Conservation (phyloP, 129 eudicot species). For the Heracleum sosnowskyi region DNA sequence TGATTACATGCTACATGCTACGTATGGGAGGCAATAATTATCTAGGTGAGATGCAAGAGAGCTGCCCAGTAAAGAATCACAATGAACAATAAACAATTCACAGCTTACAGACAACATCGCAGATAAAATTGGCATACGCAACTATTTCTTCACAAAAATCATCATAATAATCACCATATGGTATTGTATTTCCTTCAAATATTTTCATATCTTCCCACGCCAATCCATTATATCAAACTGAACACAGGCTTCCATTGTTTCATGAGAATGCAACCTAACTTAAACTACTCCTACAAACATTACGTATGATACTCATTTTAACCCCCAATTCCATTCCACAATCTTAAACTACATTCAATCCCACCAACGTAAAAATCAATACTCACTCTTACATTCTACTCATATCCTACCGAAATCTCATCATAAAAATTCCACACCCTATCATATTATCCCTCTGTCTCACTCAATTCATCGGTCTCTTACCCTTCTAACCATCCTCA, state of each 20-base stretch:
- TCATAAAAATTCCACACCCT: not conserved
- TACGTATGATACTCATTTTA: not conserved
- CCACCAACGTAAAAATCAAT: not conserved
- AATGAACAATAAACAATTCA: not conserved
- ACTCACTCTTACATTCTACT: not conserved
- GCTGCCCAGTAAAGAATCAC: not conserved
- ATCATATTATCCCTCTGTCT: not conserved
- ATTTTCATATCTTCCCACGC: not conserved
- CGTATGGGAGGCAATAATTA: not conserved
- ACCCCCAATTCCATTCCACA: not conserved
- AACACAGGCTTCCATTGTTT: not conserved
- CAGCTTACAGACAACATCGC: not conserved
- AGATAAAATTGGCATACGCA: not conserved
- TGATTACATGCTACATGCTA: not conserved
- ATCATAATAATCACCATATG: not conserved
- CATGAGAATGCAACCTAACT: not conserved
- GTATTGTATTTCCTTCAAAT: no score
- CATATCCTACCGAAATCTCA: not conserved
- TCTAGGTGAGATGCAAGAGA: not conserved
- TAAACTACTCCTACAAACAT: not conserved
- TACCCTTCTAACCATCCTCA: not conserved
- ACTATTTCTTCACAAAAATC: not conserved
- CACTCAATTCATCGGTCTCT: not conserved
- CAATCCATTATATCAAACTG: not conserved
- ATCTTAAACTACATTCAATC: not conserved